A percentile compares a stretch with the other conserved stretches of the same genome.
Evolutionary conservation across 768 basidiomycete species (phyloP).

Genomic region (Tephrocybe rancida): DNA sequence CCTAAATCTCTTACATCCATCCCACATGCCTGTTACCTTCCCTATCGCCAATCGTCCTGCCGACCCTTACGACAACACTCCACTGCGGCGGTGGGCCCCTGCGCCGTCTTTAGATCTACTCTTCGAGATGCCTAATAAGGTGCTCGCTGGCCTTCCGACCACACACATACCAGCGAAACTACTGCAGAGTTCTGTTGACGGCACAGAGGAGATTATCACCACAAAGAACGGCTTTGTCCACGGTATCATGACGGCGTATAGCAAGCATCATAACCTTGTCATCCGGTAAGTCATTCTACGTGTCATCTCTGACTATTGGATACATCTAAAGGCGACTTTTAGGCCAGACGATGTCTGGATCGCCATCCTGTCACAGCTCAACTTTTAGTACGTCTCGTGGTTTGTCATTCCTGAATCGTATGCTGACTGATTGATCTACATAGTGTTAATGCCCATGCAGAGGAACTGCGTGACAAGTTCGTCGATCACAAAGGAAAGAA

Average conservation of each 20-base stretch:
- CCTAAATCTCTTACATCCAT: not conserved
- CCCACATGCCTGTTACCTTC: not conserved
- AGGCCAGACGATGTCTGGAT: slow-evolving; percentile 54
- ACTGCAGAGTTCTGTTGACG: slow-evolving; percentile 4
- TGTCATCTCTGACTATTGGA: not conserved
- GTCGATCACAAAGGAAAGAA: slow-evolving; percentile 29
- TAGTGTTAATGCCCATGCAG: slow-evolving; percentile 36
- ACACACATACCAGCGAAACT: not conserved
- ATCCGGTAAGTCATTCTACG: slow-evolving; percentile 28
- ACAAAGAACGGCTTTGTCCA: slow-evolving; percentile 34
- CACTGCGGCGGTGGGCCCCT: not conserved
- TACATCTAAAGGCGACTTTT: not conserved
- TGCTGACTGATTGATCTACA: not conserved
- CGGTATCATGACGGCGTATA: slow-evolving; percentile 34
- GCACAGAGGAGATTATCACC: not conserved
- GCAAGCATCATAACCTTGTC: slow-evolving; percentile 37
- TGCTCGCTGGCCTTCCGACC: not conserved
- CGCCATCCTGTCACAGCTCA: slow-evolving; percentile 41
- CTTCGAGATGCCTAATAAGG: not conserved
- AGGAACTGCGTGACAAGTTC: slow-evolving; percentile 32
- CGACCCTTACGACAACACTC: not conserved
- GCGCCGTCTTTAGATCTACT: not conserved
- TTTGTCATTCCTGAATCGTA: not conserved
- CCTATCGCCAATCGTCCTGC: not conserved
- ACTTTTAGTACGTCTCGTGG: slow-evolving; percentile 29